Conservation (phyloP, 805 yeast genomes). For the Wickerhamomyces sydowiorum region DNA sequence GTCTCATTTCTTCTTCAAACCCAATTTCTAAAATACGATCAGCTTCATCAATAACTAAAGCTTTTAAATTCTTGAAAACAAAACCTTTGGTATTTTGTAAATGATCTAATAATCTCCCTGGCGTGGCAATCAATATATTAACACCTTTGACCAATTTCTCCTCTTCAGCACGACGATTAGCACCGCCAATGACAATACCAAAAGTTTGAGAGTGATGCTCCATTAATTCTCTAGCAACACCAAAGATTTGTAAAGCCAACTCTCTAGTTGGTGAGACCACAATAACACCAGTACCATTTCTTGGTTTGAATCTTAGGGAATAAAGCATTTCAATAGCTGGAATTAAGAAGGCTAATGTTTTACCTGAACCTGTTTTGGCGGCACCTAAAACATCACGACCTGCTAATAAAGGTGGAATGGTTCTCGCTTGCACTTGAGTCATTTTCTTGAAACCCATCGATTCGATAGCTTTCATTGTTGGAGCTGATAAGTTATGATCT, state of each 20-base stretch:
- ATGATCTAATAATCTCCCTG: conserved; percentile 95
- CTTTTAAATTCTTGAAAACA: conserved; percentile 89
- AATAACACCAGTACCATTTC: conserved; percentile 97
- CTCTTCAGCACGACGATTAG: conserved; percentile 95
- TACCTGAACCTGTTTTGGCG: conserved; percentile 99
- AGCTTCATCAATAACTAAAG: conserved; percentile 95
- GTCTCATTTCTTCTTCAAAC: conserved; percentile 98
- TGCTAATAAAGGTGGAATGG: conserved; percentile 93
- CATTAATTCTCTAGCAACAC: conserved; percentile 95
- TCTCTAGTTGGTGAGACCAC: conserved; percentile 97
- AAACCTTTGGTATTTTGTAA: conserved; percentile 93
- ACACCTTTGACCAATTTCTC: conserved; percentile 93
- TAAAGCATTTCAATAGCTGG: conserved; percentile 94
- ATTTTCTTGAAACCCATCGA: conserved; percentile 87
- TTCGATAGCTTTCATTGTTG: conserved; percentile 73
- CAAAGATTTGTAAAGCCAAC: conserved; percentile 94
- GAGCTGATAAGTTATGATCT: conserved; percentile 67
- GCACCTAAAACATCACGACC: conserved; percentile 98
- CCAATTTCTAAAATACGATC: conserved; percentile 97
- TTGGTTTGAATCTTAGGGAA: conserved; percentile 88
- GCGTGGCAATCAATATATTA: conserved; percentile 90
- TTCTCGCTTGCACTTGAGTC: conserved; percentile 94
- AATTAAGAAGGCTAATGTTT: conserved; percentile 89
- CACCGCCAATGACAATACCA: conserved; percentile 98
- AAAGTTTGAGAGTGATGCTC: conserved; percentile 79